Evolutionary conservation across 73 alveolate genomes (phyloP).

Genomic region (Paramecium biaurelia): DNA sequence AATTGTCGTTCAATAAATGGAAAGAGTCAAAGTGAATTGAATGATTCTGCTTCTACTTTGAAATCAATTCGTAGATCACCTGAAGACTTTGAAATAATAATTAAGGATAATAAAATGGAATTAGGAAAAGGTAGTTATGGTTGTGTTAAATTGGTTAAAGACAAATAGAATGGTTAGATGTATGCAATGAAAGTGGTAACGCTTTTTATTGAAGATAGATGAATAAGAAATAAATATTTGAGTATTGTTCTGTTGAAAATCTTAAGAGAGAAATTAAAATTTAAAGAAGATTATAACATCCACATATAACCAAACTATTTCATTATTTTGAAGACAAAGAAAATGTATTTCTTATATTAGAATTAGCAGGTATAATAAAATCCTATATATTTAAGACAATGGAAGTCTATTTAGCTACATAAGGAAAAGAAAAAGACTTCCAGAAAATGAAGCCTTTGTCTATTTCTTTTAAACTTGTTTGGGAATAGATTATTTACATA

Average conservation of each 20-base stretch:
- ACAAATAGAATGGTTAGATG: conserved; percentile 35
- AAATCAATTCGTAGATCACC: background rate
- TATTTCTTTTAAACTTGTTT: conserved; percentile 67
- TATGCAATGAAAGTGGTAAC: conserved; percentile 61
- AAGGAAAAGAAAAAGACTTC: conserved; percentile 48
- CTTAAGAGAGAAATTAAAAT: conserved; percentile 87
- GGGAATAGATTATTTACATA: conserved; percentile 67
- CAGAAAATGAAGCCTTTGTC: conserved; percentile 68
- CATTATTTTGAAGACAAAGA: conserved; percentile 90
- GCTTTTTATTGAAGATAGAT: background rate
- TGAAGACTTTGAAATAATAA: background rate
- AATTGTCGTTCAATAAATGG: background rate
- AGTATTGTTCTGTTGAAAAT: conserved; percentile 55
- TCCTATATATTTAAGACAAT: conserved; percentile 42
- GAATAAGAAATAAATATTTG: conserved; percentile 46
- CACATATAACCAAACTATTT: conserved; percentile 81
- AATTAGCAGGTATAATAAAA: conserved; percentile 62
- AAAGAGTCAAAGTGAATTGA: background rate
- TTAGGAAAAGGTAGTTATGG: conserved; percentile 58
- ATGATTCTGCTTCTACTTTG: conserved; percentile 14
- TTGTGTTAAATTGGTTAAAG: conserved; percentile 49
- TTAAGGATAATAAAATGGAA: conserved; percentile 26
- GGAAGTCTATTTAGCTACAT: conserved; percentile 64
- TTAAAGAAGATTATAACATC: conserved; percentile 89
- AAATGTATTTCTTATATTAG: conserved; percentile 80